Evolutionary conservation across 352 stramenopile species (phyloP), one percentile per base, ranked within the genome.

Genomic region (Phytophthora citricola): DNA sequence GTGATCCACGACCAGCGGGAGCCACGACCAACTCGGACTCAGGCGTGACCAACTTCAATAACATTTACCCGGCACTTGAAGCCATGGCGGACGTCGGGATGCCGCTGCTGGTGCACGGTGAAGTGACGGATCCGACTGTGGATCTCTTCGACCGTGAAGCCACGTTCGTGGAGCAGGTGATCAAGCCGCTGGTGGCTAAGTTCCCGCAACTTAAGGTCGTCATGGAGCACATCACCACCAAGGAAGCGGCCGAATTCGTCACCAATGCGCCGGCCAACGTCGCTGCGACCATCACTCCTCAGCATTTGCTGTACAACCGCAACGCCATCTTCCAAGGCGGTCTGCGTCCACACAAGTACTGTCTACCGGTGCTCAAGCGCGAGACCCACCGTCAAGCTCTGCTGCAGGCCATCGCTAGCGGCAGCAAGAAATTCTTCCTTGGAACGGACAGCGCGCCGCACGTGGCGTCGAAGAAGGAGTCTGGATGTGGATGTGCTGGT

Each of bases 141-240:
- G 98, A 99, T 87, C 95, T 99, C 38, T 99, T 99, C 71, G 97
- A 99, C 63, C 88, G 97, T 51, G 98, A 99, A 75, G 84, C 90
- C 3, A 81, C 83, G 14, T 99, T 99, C 78, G 98, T 99, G 45
- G 85, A 98, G 69, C 75, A 93, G 63, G 91, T 98, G 60, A 92
- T 99, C 51, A 96, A 93, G 66, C 94, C 97, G 17, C 65, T 99
- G 4, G 91, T 99, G 5, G 65, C 57, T n/a, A 87, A 95, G 51
- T 95, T 98, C 74, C 96, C 97, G 7, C 75, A 85, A 32, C 85
- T 99, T 29, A 99, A 99, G 80, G 89, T 99, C 55, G 97, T 99
- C n/a, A 98, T 99, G 95, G 98, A 99, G 80, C 98, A 99, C 76
- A 99, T 99, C 68, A 99, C 97, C 55, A 99, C 98, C 7, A 87